Base-by-base conservation (phyloP, 805 yeast species). In the Metschnikowia proteae region DNA sequence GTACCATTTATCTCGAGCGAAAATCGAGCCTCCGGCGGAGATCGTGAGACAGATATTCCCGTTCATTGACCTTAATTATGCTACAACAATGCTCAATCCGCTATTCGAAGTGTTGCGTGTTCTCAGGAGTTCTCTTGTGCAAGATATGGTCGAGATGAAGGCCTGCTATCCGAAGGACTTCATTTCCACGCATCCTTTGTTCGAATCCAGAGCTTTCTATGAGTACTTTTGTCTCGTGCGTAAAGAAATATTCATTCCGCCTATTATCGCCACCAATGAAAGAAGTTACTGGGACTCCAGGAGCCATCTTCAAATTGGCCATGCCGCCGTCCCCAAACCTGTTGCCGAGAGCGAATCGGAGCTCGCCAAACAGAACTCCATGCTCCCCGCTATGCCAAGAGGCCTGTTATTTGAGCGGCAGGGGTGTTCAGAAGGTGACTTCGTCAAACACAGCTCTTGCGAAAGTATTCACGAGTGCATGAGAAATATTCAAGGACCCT, bases 141-240 rank as follows among this genome's bases (percentile, higher is more conserved):
- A 66, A 54, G 71, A 66, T 43, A 65, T 66, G 70, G 64, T 62
- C 6, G 48, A 60, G 5, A 38, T 66, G 2, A 54, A 55, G 37
- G 43, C 41, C 17, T 43, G 47, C 25, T 63, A 58, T 46, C 69
- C 68, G 4, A 43, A 51, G 4, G 62, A 61, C 41, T 57, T 63
- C 10, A 44, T 66, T 11, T 58, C 59, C 17, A 46, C 50, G 30
- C 66, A 64, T 45, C 61, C 64, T 10, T 54, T 65, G 8, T 66
- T 66, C 50, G 58, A 54, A 34, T 47, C 57, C 10, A 39, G 42
- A 4, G 40, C 47, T 4, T 64, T 64, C 46, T 46, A 47, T n/a
- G 44, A 50, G 6, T 64, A 53, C 48, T 54, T 52, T n/a, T 28
- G 45, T 17, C 46, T 13, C 8, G 45, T 33, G 13, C 38, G 45